Evolutionary conservation across 2,329 filamentous ascomycete species (phyloP), one percentile per base, ranked within the genome.

Genomic region (Ceratocystis harringtonii): DNA sequence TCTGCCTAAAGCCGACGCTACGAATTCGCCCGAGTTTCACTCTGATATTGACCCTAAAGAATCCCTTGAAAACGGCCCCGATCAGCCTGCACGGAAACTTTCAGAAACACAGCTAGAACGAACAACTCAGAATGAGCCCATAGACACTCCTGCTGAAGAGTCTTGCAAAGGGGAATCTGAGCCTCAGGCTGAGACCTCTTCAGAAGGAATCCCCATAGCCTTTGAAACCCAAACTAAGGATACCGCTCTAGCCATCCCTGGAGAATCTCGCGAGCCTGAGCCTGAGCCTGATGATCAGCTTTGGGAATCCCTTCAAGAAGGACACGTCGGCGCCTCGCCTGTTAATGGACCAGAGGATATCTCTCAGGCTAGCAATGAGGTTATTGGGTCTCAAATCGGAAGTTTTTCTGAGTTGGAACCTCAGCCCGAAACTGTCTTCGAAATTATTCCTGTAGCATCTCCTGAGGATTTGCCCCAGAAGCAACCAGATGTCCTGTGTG

Each of bases 1-100:
- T 30, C 22, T 30, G 25, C 25, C 55, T n/a, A 58, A 58, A 58
- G 55, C 32, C 25, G 6, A 36, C 6, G 25, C 6, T n/a, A 30
- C 30, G 25, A 58, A 58, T n/a, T 36, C 17, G 28, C 30, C n/a
- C 17, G 55, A 58, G 28, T 10, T 58, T 22, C 55, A 36, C 28
- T n/a, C 28, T 30, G 55, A 58, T 58, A 36, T 58, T 36, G 55
- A 58, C 28, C 55, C 55, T 32, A 61, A 61, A 61, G 58, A 61
- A 44, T n/a, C 36, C 41, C 36, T 44, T 61, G 58, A 61, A 41
- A 61, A 61, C 5, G 32, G 32, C 17, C 7, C 43, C 15, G 58
- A 61, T 17, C 32, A 41, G 7, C 15, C 61, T 12, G 25, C 44
- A 17, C 28, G 10, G 55, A 8, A 58, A 36, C 12, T 17, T n/a